A percentile compares a stretch with the other conserved stretches of the same genome.
Evolutionary conservation across 345 rosid genomes (phyloP).

Genomic region (Gossypioides kirkii): DNA sequence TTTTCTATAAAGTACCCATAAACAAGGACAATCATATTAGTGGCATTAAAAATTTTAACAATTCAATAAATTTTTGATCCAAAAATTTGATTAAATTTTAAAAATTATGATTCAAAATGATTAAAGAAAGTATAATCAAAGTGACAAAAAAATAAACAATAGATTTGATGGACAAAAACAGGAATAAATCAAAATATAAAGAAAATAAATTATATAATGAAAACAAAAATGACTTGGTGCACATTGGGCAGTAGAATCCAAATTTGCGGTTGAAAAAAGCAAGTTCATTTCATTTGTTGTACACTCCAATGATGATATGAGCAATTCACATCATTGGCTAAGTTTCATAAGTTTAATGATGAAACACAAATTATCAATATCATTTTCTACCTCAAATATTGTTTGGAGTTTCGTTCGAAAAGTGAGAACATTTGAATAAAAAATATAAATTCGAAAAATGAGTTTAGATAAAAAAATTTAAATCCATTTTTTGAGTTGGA

Average conservation of each 20-base stretch:
- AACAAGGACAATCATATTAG: no score
- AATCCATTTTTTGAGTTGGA: no score
- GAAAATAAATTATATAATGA: neutral
- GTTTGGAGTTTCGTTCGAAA: neutral
- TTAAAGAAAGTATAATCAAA: no score
- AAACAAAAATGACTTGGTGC: neutral
- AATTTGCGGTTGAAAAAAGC: neutral
- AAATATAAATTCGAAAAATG: no score
- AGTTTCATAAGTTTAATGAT: neutral
- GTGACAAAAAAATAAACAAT: no score
- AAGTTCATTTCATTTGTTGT: neutral
- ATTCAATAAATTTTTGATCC: no score
- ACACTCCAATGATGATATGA: neutral
- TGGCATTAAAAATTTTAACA: no score
- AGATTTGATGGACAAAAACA: constrained; percentile 15
- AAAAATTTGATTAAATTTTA: no score
- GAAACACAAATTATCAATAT: neutral
- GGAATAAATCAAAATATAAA: neutral
- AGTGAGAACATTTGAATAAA: no score
- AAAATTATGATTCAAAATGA: no score
- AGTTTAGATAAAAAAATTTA: no score
- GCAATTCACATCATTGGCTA: neutral
- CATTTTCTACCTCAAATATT: neutral
- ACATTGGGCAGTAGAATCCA: neutral
- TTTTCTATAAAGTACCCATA: no score